phyloP scores from a whole-genome alignment of 164 flowering plant genomes.

The Liquidambar formosana region DNA sequence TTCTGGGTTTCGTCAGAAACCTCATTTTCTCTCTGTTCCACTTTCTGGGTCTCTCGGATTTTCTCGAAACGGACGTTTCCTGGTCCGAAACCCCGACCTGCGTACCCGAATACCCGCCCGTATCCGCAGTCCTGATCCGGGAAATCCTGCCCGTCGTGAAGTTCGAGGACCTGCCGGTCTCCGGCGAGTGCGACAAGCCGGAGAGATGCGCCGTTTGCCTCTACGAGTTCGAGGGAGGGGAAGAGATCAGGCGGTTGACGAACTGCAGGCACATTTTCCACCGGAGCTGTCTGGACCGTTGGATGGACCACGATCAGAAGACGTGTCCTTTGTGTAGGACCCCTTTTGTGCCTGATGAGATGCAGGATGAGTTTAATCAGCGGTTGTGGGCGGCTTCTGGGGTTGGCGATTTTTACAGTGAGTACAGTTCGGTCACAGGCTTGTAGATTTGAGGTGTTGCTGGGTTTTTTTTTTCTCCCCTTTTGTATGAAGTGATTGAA shows the following conservation, averaged over 20 bases:
- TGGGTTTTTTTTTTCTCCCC: background rate
- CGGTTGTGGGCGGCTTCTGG: conserved; percentile 80
- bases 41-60: conserved; percentile 58
- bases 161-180: conserved; percentile 37
- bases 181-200: conserved; percentile 23
- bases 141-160: conserved; percentile 72
- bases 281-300: conserved; percentile 73
- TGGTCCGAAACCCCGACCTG: conserved; percentile 25
- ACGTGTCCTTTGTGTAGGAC: conserved; percentile 90
- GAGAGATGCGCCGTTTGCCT: conserved; percentile 89
- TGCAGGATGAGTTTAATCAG: conserved; percentile 60
- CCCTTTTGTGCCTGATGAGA: conserved; percentile 55
- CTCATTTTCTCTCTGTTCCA: conserved; percentile 45
- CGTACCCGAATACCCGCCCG: conserved; percentile 40
- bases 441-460: background rate
- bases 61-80: conserved; percentile 52
- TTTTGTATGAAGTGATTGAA: background rate
- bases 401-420: conserved; percentile 44
- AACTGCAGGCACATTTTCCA: conserved; percentile 87
- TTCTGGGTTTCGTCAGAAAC: conserved; percentile 54
- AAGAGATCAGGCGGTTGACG: conserved; percentile 71
- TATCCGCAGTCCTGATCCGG: conserved; percentile 66
- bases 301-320: conserved; percentile 90
- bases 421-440: conserved; percentile 30
- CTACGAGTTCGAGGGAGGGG: conserved; percentile 61